These are phyloP conservation scores for Cyclocybe aegerita DNA, from an alignment of 768 basidiomycete genomes.

Conservation along the genomic window DNA sequence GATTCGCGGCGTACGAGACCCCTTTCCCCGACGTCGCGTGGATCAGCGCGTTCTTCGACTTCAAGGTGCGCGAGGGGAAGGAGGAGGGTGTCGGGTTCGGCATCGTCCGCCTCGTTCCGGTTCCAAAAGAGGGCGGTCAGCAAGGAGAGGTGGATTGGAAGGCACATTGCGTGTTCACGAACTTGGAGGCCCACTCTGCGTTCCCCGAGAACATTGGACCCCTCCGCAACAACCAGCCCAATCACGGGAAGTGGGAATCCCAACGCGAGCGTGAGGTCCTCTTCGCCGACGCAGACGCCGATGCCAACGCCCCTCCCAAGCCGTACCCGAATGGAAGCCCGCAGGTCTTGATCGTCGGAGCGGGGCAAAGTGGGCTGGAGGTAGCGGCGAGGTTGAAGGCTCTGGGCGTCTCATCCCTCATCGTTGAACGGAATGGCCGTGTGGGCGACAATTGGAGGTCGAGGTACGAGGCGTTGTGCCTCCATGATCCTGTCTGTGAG, in stretches of 20 bases:
- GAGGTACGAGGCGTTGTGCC: conserved; percentile 55
- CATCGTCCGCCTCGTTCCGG: conserved; percentile 45
- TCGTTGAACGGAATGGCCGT: conserved; percentile 55
- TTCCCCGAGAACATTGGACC: conserved; percentile 42
- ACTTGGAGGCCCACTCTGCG: conserved; percentile 45
- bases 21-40: conserved; percentile 44
- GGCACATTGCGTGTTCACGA: conserved; percentile 51
- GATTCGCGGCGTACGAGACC: conserved; percentile 20
- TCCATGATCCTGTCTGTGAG: conserved; percentile 54
- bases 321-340: conserved; percentile 36
- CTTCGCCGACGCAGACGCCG: conserved; percentile 23
- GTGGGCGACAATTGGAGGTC: conserved; percentile 65
- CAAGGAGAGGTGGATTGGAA: conserved; percentile 37
- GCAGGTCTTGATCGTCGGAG: conserved; percentile 54
- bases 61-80: conserved; percentile 42
- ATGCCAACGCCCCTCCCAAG: too few species aligned
- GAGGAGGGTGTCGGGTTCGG: conserved; percentile 41
- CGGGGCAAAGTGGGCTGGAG: conserved; percentile 61
- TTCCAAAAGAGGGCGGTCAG: background rate
- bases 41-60: conserved; percentile 46
- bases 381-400: conserved; percentile 60
- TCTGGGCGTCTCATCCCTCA: conserved; percentile 49
- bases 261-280: conserved; percentile 35
- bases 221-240: conserved; percentile 33
- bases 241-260: conserved; percentile 51